Base-by-base conservation (phyloP, 2,329 filamentous ascomycete genomes). In the Septoria linicola region DNA sequence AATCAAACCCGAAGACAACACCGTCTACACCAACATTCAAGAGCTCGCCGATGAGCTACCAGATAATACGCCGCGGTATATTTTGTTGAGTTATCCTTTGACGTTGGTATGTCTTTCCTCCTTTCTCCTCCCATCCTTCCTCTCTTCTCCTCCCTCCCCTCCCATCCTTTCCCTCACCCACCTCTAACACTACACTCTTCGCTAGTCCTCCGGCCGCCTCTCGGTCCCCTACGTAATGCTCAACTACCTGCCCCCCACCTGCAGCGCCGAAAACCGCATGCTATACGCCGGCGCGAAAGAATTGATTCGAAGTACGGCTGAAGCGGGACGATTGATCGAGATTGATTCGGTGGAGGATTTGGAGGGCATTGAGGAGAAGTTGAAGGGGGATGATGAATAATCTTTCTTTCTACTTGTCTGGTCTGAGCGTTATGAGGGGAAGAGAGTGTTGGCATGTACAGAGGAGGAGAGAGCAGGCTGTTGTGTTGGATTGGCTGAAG, bases 281-380 rank as follows among this genome's bases (percentile, higher is more conserved):
- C 76, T 93, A 68, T 99, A 97, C 70, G 93, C 93, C 23, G 88
- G 91, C 32, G 93, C 93, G 36, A 96, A 96, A 73, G 93, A 99
- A 74, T 73, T 97, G 70, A 90, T 97, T 86, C 83, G 91, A 59
- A 95, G 89, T 67, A 95, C 89, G 48, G 88, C 88, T 53, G 90
- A 96, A 74, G 91, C 90, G n/a, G 85, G 87, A 47, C 83, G 82
- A 61, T 85, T 97, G 20, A 81, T 99, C 56, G 92, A 97, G 70
- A 83, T 97, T 41, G 83, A 88, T 61, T 84, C 81, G 16, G 80
- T 81, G 3, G 89, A 95, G 48, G 92, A 96, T 48, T 68, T 97
- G 61, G 83, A 88, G 59, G 84, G 86, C n/a, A 83, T 97, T 57
- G 88, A 91, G 51, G 75, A 80, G 59, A 86, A 82, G 72, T 70